Conservation (phyloP, 495 filamentous ascomycete genomes). For the Glonium stellatum region DNA sequence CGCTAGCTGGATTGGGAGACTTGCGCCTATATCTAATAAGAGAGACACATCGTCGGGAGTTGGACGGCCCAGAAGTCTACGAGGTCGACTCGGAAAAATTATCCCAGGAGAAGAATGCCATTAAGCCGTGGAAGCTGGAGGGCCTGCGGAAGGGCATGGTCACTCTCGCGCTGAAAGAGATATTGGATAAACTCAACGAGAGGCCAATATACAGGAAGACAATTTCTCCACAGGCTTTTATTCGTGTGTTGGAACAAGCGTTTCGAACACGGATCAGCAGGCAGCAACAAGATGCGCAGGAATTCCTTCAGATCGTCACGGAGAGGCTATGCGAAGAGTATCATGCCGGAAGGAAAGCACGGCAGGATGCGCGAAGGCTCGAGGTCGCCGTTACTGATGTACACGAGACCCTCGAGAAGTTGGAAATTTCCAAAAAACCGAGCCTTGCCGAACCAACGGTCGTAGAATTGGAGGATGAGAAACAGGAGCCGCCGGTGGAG, state of each 20-base stretch:
- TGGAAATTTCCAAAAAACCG: constrained; percentile 19
- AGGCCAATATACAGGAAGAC: constrained; percentile 89
- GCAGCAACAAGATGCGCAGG: constrained; percentile 97
- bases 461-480: background rate
- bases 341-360: constrained; percentile 68
- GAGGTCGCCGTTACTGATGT: constrained; percentile 5
- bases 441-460: constrained; percentile 2
- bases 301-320: constrained; percentile 88
- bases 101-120: constrained; percentile 17
- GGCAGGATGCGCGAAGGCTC: constrained; percentile 39
- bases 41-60: constrained; percentile 70
- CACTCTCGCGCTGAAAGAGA: constrained; percentile 83
- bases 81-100: constrained; percentile 44
- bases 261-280: constrained; percentile 86
- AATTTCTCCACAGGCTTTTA: constrained; percentile 76
- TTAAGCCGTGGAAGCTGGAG: constrained; percentile 57
- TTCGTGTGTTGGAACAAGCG: constrained; percentile 71
- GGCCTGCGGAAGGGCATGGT: constrained; percentile 73
- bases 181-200: constrained; percentile 90
- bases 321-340: constrained; percentile 92
- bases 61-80: constrained; percentile 71
- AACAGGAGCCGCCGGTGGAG: background rate
- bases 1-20: constrained; percentile 87
- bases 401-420: constrained; percentile 11
- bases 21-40: constrained; percentile 84